Evolutionary conservation across 2,329 filamentous ascomycete genomes (phyloP).

Genomic region (Fusarium albosuccineum): DNA sequence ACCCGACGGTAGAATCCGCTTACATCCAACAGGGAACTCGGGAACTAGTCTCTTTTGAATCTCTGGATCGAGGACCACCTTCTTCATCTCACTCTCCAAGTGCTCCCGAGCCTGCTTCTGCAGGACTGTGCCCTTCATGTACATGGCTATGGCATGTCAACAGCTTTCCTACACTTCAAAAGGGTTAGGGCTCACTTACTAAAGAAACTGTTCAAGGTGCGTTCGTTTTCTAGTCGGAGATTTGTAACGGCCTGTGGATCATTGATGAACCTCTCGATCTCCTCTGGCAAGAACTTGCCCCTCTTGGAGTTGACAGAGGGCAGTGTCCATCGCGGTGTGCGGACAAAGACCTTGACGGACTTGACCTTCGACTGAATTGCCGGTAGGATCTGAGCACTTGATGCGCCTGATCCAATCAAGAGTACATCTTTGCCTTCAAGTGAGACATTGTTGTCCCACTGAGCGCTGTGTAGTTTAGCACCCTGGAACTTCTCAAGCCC

Average conservation of each 20-base stretch:
- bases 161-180: too few relatives aligned
- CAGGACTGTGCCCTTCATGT: slow-evolving; percentile 18
- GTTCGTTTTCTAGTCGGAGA: slow-evolving; percentile 13
- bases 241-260: background rate
- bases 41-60: slow-evolving; percentile 13
- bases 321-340: slow-evolving; percentile 22
- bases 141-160: slow-evolving; percentile 12
- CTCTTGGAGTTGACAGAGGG: slow-evolving; percentile 22
- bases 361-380: slow-evolving; percentile 13
- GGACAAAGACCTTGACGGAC: slow-evolving; percentile 14
- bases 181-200: background rate
- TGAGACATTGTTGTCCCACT: slow-evolving; percentile 7
- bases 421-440: slow-evolving; percentile 19
- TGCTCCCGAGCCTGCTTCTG: slow-evolving; percentile 17
- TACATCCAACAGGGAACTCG: slow-evolving; percentile 19
- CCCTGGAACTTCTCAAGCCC: slow-evolving; percentile 14
- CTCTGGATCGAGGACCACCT: slow-evolving; percentile 1
- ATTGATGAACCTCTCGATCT: slow-evolving; percentile 2
- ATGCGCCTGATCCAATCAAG: slow-evolving; percentile 19
- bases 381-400: slow-evolving; percentile 20
- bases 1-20: slow-evolving; percentile 18
- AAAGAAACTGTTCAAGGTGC: slow-evolving; percentile 22
- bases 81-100: slow-evolving; percentile 18
- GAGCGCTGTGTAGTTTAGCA: slow-evolving; percentile 14
- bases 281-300: background rate